Evolutionary conservation across 2,329 filamentous ascomycete species (phyloP), one percentile per base, ranked within the genome.

Genomic region (Botrytis byssoidea): DNA sequence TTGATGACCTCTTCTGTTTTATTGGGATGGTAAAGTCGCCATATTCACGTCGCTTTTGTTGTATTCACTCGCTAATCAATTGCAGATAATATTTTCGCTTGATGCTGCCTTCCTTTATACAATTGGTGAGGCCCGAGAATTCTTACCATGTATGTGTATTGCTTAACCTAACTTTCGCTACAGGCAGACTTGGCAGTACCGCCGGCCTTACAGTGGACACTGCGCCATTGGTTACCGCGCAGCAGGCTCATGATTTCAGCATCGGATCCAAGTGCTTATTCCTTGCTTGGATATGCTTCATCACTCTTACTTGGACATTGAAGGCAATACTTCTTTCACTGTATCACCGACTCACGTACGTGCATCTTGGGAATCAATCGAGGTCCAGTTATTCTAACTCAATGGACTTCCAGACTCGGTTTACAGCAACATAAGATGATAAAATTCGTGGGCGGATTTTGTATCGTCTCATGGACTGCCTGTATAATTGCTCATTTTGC

Each of bases 281-380:
- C 32, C 25, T 40, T 64, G 61, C 61, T 64, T 64, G 61, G 61
- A 64, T 64, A 64, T 44, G 37, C n/a, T 64, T 42, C n/a, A 64
- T 64, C 25, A 64, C 37, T 29, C 61, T 64, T 5, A 64, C 61
- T 44, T 64, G 61, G 61, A 64, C 61, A 32, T 29, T 64, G 37
- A 64, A 64, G n/a, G 61, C 61, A 64, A 18, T 64, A 18, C 61
- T 64, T 44, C 61, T 64, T 44, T 64, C 61, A 44, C 61, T 64
- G 20, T 64, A 64, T 25, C 25, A 64, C 61, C 61, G 40, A 2
- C 61, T 64, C 4, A 64, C 61, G 61, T 64, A 40, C 16, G 61
- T 64, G 8, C 40, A 64, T 16, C 2, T 42, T n/a, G n/a, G 3
- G 37, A 20, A 44, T 42, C 32, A 29, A 18, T 29, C 10, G 16